A percentile compares a stretch with the other conserved stretches of the same genome.
Conservation (phyloP, 1,139 yeast genomes). For the Pneumocystis murina region DNA sequence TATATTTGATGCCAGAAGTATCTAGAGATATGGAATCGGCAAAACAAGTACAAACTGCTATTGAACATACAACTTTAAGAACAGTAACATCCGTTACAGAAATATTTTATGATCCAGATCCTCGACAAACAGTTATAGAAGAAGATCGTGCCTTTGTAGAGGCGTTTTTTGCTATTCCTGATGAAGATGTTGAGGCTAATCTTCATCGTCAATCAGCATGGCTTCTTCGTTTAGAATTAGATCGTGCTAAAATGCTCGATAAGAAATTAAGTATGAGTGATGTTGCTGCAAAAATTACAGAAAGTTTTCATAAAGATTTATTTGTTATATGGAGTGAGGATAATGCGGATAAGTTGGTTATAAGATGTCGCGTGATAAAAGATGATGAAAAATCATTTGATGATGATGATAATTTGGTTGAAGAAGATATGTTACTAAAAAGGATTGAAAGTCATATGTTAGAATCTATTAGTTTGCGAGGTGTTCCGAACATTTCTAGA, state of each 20-base stretch:
- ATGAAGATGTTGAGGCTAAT: conserved; percentile 88
- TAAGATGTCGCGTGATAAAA: conserved; percentile 96
- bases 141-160: conserved; percentile 96
- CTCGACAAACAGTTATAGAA: conserved; percentile 83
- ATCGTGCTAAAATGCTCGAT: conserved; percentile 97
- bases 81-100: conserved; percentile 97
- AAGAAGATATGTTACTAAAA: conserved; percentile 92
- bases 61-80: conserved; percentile 87
- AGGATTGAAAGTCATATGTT: conserved; percentile 94
- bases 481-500: conserved; percentile 87
- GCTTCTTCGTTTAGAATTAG: conserved; percentile 89
- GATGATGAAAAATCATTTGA: conserved; percentile 77
- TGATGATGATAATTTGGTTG: conserved; percentile 75
- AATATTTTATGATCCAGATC: conserved; percentile 95
- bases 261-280: conserved; percentile 96
- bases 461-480: conserved; percentile 85
- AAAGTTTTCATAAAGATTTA: conserved; percentile 84
- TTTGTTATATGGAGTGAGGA: conserved; percentile 99
- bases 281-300: conserved; percentile 91
- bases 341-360: conserved; percentile 88
- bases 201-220: conserved; percentile 93
- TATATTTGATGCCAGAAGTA: conserved; percentile 63
- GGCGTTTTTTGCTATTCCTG: conserved; percentile 93
- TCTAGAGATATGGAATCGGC: conserved; percentile 87
- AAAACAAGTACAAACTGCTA: conserved; percentile 87